phyloP scores from a whole-genome alignment of 1,284 basidiomycete genomes.

The Leccinum subrobustum region DNA sequence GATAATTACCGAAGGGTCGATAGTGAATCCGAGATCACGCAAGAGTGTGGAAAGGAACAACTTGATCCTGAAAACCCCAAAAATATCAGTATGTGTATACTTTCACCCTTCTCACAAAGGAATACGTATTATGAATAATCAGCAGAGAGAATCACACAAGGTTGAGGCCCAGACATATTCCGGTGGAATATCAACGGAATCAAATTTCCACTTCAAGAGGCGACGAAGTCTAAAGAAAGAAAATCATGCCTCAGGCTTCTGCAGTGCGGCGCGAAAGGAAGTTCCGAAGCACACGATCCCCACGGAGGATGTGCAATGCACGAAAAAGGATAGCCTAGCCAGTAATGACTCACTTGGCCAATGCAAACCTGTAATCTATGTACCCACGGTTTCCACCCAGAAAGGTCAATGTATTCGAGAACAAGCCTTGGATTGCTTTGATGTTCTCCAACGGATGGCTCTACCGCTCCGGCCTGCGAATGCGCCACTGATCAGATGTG shows the following conservation, averaged over 20 bases:
- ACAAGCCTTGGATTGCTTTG: conserved; percentile 56
- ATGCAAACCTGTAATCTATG: conserved; percentile 71
- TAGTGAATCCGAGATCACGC: conserved; percentile 54
- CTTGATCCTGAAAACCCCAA: conserved; percentile 49
- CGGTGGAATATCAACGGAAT: background rate
- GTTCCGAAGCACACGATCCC: background rate
- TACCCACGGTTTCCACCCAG: conserved; percentile 62
- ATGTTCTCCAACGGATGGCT: conserved; percentile 38
- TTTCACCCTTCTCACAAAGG: conserved; percentile 2
- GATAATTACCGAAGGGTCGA: conserved; percentile 52
- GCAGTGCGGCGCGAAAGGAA: background rate
- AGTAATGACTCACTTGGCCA: conserved; percentile 56
- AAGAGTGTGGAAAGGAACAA: conserved; percentile 58
- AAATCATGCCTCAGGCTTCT: conserved; percentile 13
- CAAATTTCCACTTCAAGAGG: conserved; percentile 4
- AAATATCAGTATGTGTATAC: conserved; percentile 16
- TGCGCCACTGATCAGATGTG: conserved; percentile 23
- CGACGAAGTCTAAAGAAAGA: conserved; percentile 23
- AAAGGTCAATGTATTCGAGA: conserved; percentile 66
- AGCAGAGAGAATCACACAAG: background rate
- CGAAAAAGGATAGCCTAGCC: conserved; percentile 2
- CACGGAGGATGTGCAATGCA: background rate
- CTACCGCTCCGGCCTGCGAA: conserved; percentile 61
- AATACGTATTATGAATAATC: conserved; percentile 1
- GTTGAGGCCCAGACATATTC: background rate